Evolutionary conservation across 495 filamentous ascomycete species (phyloP), one percentile per base, ranked within the genome.

Genomic region (Massariosphaeria phaeospora): DNA sequence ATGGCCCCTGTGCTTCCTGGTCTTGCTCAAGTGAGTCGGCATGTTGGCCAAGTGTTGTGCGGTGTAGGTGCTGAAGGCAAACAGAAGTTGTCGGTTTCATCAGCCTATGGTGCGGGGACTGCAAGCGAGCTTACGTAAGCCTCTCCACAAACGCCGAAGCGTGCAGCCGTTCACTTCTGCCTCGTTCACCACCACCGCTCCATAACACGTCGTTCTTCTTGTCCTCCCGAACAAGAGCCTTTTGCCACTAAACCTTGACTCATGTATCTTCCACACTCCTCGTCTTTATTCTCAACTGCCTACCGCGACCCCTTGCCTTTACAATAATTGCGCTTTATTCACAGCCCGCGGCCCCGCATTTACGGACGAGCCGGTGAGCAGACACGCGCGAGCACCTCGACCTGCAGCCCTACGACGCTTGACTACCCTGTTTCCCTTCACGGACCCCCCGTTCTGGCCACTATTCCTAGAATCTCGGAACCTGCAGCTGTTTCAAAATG

Each of bases 261-360:
- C 57, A 61, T 61, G 57, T 61, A 50, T 31, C 30, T 49, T 33
- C 51, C 27, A 50, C 49, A 43, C 20, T 13, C 6, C 45, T 30
- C 44, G 24, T 39, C 49, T 46, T 44, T 55, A 55, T 29, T 26
- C 29, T 55, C 45, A 7, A 54, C 50, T 43, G 50, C 48, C 18
- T 61, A 61, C 40, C 57, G 48, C 35, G 57, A 61, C 24, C 48
- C 55, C 13, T 51, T 60, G 17, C 57, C 57, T 44, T 30, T 61
- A 51, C 34, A 55, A 50, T 61, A 55, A 31, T 51, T 44, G 45
- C 29, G 15, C 13, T 15, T 34, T 18, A 34, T 26, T 18, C 18
- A 21, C 40, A 21, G 4, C 38, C 8, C 27, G 38, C 21, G 44
- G 21, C 11, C 38, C 47, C 38, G 43, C 47, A 18, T 45, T 21